Evolutionary conservation across 2,329 filamentous ascomycete genomes (phyloP).

Genomic region (Chaetoscypha palmicola): DNA sequence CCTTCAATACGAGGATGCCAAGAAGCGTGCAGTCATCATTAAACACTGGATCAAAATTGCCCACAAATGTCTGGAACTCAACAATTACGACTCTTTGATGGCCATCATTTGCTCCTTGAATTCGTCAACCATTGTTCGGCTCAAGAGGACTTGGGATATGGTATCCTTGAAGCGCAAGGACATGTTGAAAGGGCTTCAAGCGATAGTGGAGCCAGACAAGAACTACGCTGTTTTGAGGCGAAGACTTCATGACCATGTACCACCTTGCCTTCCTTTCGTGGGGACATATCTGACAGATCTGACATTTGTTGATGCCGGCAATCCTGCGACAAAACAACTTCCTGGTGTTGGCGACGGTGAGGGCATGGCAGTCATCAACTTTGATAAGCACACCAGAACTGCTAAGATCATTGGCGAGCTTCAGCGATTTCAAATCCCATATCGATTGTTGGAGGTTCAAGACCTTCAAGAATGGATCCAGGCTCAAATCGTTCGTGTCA

Average conservation of each 20-base stretch:
- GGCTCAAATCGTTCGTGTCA: constrained; percentile 68
- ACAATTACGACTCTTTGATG: constrained; percentile 97
- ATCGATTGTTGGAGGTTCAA: constrained; percentile 71
- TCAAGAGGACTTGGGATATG: constrained; percentile 87
- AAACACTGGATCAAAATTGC: constrained; percentile 99
- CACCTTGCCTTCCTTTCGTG: constrained; percentile 89
- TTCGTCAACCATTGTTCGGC: constrained; percentile 79
- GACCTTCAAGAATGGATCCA: constrained; percentile 94
- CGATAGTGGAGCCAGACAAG: constrained; percentile 80
- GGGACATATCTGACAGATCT: constrained; percentile 95
- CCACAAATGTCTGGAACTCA: constrained; percentile 74
- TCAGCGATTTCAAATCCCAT: constrained; percentile 92
- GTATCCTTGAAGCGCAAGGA: constrained; percentile 79
- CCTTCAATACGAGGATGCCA: constrained; percentile 77
- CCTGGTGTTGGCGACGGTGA: constrained; percentile 48
- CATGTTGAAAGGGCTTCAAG: constrained; percentile 68
- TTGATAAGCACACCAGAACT: constrained; percentile 92
- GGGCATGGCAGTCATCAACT: constrained; percentile 84
- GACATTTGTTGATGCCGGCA: constrained; percentile 92
- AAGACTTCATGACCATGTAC: constrained; percentile 76
- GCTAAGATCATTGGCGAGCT: constrained; percentile 94
- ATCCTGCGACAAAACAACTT: constrained; percentile 75
- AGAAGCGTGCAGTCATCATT: constrained; percentile 83
- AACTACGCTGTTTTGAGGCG: constrained; percentile 86
- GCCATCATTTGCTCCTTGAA: constrained; percentile 93